Base-by-base conservation (phyloP, 257 asterid genomes). In the Przewalskia tangutica region DNA sequence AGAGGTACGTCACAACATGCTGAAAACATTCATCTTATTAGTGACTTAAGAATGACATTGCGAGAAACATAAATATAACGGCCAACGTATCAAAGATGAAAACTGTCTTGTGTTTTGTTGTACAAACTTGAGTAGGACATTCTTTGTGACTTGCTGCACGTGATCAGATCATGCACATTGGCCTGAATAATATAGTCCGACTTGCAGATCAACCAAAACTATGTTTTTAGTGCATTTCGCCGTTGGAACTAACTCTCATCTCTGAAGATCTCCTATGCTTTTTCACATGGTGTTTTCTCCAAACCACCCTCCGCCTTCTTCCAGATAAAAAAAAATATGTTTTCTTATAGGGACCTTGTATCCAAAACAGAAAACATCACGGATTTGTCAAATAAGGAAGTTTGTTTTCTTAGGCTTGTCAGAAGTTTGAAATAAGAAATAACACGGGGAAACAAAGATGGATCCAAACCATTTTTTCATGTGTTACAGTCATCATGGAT, bases 1-100 rank as follows among this genome's bases (percentile, higher is more conserved):
- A 89, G 99, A 95, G 98, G 98, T 93, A 88, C 56, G 87, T 42
- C 62, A 17, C 65, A 46, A 50, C 40, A n/a, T 71, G 18, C 82
- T 51, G 27, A 32, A 7, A 75, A 50, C 2, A 3, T 50, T 75
- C 8, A 75, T 27, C 4, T 2, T 14, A 7, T 2, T 7, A 14
- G 63, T 0, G 27, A 27, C 46, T 14, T 27, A 51, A 7, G 63
- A 75, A 18, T 27, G 44, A 54, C 0, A 7, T 12, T 27, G 63
- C 27, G 23, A 27, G 1, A 23, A 75, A 32, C 5, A 75, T 23
- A 75, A 75, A 8, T 50, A 75, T 75, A 13, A 32, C 38, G 18
- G 27, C 62, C 46, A 75, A 0, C 0, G 23, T 27, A 23, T 7
- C 46, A 75, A 27, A 27, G 46, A 75, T 23, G 63, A 23, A 6